Percentiles rank a stretch among this genome's conserved stretches.
Evolutionary conservation across 164 flowering plant genomes (phyloP).

Genomic region (Stephania yunnanensis): DNA sequence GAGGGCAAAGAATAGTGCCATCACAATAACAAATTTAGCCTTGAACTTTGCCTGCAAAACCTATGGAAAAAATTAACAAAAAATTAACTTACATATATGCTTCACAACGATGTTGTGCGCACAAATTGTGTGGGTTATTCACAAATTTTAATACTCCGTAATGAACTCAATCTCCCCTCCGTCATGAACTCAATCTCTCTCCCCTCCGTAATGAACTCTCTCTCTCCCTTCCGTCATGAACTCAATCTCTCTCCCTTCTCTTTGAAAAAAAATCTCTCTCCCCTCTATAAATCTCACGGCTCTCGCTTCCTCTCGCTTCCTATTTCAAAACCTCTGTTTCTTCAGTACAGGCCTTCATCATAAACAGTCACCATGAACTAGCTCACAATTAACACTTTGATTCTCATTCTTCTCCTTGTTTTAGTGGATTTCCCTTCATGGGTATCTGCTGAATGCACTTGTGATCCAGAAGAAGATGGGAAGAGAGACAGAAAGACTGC

Average conservation of each 20-base stretch:
- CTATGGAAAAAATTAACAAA: background rate
- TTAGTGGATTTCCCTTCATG: conserved; percentile 4
- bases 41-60: conserved; percentile 23
- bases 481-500: conserved; percentile 14
- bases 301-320: no score
- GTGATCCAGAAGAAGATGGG: conserved; percentile 15
- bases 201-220: conserved; percentile 11
- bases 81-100: no score
- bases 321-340: background rate
- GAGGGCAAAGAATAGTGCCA: conserved; percentile 28
- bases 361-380: background rate
- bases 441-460: conserved; percentile 25
- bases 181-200: no score
- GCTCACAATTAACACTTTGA: background rate
- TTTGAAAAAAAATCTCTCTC: no score
- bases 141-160: no score
- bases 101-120: no score
- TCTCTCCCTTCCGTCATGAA: conserved; percentile 18
- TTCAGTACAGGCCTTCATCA: background rate
- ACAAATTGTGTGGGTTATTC: no score
- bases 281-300: no score
- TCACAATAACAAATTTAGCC: background rate
- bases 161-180: no score
- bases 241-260: conserved; percentile 13
- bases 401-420: background rate